Evolutionary conservation across 176 grass and related monocot species (phyloP).

Genomic region (Juncus inflexus): DNA sequence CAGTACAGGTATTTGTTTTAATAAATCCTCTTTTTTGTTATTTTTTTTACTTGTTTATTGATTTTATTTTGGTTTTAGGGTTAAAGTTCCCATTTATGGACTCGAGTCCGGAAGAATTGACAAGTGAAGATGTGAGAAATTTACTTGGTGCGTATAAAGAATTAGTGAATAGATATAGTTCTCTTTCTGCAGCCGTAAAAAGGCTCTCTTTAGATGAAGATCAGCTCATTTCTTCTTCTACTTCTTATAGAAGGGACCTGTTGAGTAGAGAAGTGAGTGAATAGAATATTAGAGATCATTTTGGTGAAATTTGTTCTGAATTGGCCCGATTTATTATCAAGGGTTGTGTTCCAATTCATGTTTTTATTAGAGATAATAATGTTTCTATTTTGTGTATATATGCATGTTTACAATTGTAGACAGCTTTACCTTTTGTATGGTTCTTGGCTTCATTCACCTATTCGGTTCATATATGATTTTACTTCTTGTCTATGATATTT

Average conservation of each 20-base stretch:
- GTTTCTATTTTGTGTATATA: too few species aligned
- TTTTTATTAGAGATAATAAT: too few species aligned
- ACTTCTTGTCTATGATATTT: too few species aligned
- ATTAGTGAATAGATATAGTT: constrained; percentile 53
- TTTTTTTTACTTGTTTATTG: neutral
- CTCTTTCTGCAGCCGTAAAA: constrained; percentile 52
- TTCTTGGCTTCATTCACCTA: too few species aligned
- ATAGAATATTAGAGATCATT: constrained; percentile 1
- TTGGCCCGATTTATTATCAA: too few species aligned
- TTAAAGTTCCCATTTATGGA: constrained; percentile 65
- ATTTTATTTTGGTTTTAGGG: constrained; percentile 24
- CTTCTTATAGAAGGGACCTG: neutral
- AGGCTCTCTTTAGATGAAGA: constrained; percentile 65
- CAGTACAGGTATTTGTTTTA: neutral
- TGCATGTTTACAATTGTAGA: too few species aligned
- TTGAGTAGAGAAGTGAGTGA: constrained; percentile 13
- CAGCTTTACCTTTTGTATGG: too few species aligned
- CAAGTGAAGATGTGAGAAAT: constrained; percentile 45
- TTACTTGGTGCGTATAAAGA: constrained; percentile 62
- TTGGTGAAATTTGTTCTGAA: neutral
- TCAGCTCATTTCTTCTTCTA: constrained; percentile 22
- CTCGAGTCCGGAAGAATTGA: constrained; percentile 48
- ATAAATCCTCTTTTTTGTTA: neutral
- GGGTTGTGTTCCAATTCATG: too few species aligned
- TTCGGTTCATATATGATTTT: too few species aligned